These are phyloP conservation scores for Rubroboletus satanas DNA, from an alignment of 768 basidiomycete genomes.

Conservation along the genomic window DNA sequence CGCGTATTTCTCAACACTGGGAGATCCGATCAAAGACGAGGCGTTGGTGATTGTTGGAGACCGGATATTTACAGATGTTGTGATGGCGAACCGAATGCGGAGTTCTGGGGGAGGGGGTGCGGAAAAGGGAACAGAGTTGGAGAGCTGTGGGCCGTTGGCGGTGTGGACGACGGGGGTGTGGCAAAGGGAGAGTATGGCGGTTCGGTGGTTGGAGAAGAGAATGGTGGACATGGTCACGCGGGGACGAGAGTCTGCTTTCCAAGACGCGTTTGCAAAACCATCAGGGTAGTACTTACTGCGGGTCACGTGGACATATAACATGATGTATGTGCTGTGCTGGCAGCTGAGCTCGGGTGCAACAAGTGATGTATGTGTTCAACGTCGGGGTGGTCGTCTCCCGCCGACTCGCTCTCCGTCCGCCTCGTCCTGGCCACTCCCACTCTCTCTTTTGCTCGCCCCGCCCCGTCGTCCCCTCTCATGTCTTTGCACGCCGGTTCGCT, in stretches of 20 bases:
- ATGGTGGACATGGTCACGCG: slow-evolving; percentile 46
- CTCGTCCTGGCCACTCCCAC: not conserved
- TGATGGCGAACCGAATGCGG: slow-evolving; percentile 76
- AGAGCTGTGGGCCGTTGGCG: slow-evolving; percentile 49
- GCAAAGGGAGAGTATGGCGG: slow-evolving; percentile 56
- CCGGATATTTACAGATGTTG: slow-evolving; percentile 86
- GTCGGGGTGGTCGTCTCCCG: not conserved
- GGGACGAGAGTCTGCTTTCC: not conserved
- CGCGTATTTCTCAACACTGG: slow-evolving; percentile 66
- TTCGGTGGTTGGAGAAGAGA: slow-evolving; percentile 57
- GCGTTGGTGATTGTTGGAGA: slow-evolving; percentile 87
- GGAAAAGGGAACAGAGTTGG: not conserved
- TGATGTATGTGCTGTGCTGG: not conserved
- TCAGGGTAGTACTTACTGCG: too few species aligned
- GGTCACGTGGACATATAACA: not conserved
- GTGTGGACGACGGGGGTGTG: slow-evolving; percentile 72
- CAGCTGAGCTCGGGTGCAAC: not conserved
- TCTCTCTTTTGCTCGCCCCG: not conserved
- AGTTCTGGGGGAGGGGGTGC: not conserved
- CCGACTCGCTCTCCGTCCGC: slow-evolving; percentile 2
- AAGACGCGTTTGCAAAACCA: not conserved
- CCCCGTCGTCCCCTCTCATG: not conserved
- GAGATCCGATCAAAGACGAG: slow-evolving; percentile 51
- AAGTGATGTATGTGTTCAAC: not conserved
- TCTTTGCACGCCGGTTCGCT: slow-evolving; percentile 9